phyloP scores from a whole-genome alignment of 306 rosid genomes.

The Coriaria nepalensis region DNA sequence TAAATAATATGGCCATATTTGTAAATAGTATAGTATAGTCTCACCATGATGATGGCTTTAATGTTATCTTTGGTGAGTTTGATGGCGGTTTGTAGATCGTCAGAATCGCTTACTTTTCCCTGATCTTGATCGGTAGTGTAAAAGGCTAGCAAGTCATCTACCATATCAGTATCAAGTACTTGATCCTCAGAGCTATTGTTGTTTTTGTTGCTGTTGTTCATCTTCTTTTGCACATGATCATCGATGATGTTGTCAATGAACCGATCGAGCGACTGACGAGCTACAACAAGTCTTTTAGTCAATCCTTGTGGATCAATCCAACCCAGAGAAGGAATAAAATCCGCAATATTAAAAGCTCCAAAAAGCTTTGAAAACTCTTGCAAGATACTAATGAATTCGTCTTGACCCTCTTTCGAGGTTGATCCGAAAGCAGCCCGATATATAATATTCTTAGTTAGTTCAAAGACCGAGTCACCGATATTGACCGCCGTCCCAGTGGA shows the following conservation, averaged over 20 bases:
- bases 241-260: constrained; percentile 64
- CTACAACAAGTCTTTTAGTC: constrained; percentile 33
- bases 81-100: constrained; percentile 35
- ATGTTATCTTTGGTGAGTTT: constrained; percentile 67
- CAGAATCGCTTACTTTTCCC: constrained; percentile 20
- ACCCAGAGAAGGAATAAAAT: constrained; percentile 48
- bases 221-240: constrained; percentile 38
- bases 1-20: no score
- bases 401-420: constrained; percentile 44
- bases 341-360: constrained; percentile 72
- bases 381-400: constrained; percentile 54
- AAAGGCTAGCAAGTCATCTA: constrained; percentile 72
- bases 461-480: constrained; percentile 52
- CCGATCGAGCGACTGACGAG: constrained; percentile 39
- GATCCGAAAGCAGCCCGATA: constrained; percentile 79
- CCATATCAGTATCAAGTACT: constrained; percentile 55
- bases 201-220: constrained; percentile 1
- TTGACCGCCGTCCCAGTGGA: constrained; percentile 30
- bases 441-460: constrained; percentile 43
- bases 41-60: constrained; percentile 88
- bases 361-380: constrained; percentile 76
- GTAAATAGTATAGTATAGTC: neutral
- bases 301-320: constrained; percentile 64
- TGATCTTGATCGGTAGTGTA: constrained; percentile 23
- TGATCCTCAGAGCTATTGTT: neutral